Evolutionary conservation across 2,329 filamentous ascomycete genomes (phyloP), one percentile per base, ranked within the genome.

Genomic region (Oidium heveae): DNA sequence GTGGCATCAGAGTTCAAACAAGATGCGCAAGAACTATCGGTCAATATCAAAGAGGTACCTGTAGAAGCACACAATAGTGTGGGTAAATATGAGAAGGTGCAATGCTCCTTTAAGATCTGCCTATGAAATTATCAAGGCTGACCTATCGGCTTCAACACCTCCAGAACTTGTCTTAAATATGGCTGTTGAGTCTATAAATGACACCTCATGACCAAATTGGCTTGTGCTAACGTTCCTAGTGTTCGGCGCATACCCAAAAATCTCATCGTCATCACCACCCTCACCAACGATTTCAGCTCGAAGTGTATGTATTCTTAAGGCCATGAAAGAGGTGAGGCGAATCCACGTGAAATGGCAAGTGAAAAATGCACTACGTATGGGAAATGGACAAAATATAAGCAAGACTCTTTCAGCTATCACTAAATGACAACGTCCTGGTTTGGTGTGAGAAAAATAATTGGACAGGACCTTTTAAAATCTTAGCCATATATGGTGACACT

Each of bases 271-370:
- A 15, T 20, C 22, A 20, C n/a, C 33, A 52, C 34, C 22, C 13
- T 39, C 34, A 20, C 34, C 44, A n/a, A 43, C 54, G 13, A 43
- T 53, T 36, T 28, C 8, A 2, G 41, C 46, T 39, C 6, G 54
- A 13, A 34, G 49, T 50, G 28, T n/a, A 13, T 37, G 54, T 12
- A 32, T 56, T 13, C 51, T 46, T 20, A 58, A 57, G 28, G 57
- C 55, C n/a, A 54, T 54, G 39, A 52, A 46, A 1, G 54, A 58
- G 50, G 33, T 58, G 13, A 2, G 39, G n/a, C 56, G 54, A 12
- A 24, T 55, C 15, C 39, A 33, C 8, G 49, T 49, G 22, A 44
- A 33, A 39, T n/a, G 44, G 18, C 4, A 56, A 24, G 10, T 55
- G 34, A 37, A 53, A 6, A 46, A 55, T 34, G 50, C 50, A 1